phyloP scores from a whole-genome alignment of 768 basidiomycete species.

The Strobilomyces dryophilus region DNA sequence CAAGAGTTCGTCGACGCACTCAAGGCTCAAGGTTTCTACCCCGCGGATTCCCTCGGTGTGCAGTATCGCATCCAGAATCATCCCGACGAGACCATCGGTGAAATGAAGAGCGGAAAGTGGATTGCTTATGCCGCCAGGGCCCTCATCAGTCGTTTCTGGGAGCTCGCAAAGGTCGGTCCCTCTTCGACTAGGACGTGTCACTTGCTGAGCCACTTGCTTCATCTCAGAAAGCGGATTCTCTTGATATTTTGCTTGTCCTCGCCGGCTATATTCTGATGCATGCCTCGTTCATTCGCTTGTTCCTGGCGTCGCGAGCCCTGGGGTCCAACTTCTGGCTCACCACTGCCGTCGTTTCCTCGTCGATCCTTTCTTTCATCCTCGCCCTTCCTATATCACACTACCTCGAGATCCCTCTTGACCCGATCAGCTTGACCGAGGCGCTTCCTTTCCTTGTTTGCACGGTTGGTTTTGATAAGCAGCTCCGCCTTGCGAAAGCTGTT shows the following conservation, averaged over 20 bases:
- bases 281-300: constrained; percentile 86
- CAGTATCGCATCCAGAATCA: constrained; percentile 49
- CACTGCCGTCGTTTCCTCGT: constrained; percentile 75
- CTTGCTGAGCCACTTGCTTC: constrained; percentile 12
- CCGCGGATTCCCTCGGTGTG: constrained; percentile 38
- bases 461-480: constrained; percentile 96
- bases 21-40: constrained; percentile 25
- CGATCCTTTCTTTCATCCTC: constrained; percentile 79
- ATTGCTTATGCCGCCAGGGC: constrained; percentile 81
- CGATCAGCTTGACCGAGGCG: constrained; percentile 89
- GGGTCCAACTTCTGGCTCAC: constrained; percentile 69
- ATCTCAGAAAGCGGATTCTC: constrained; percentile 82
- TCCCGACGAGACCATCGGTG: constrained; percentile 50
- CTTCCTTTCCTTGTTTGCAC: constrained; percentile 97
- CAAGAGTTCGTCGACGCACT: constrained; percentile 48
- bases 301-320: constrained; percentile 81
- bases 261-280: constrained; percentile 96
- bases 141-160: constrained; percentile 78
- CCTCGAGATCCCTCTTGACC: constrained; percentile 85
- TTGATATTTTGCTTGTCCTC: constrained; percentile 93
- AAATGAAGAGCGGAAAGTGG: constrained; percentile 84
- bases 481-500: constrained; percentile 85
- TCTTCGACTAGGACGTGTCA: constrained; percentile 1
- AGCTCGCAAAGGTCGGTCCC: constrained; percentile 65
- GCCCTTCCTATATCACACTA: constrained; percentile 74